Evolutionary conservation across 352 stramenopile species (phyloP).

Genomic region (Achlya hypogyna): DNA sequence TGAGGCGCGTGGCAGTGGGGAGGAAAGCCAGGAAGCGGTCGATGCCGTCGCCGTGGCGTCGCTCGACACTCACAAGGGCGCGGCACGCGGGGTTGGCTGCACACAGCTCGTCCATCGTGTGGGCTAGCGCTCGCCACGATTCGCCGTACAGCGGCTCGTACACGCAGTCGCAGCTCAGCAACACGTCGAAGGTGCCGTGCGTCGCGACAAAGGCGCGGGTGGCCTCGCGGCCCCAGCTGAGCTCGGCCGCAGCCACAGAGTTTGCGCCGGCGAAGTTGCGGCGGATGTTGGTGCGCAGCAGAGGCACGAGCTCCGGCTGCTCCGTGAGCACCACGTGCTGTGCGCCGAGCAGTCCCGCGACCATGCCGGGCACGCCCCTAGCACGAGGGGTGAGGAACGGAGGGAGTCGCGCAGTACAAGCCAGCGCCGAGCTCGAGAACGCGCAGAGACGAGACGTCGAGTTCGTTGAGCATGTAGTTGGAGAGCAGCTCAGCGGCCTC

Average conservation of each 20-base stretch:
- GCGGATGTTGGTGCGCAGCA: conserved; percentile 58
- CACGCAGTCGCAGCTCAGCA: conserved; percentile 93
- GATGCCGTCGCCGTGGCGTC: conserved; percentile 70
- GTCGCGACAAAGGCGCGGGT: conserved; percentile 50
- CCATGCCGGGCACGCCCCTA: conserved; percentile 89
- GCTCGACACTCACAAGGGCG: conserved; percentile 73
- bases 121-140: conserved; percentile 78
- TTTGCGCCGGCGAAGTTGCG: conserved; percentile 41
- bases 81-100: conserved; percentile 36
- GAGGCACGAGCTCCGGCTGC: conserved; percentile 80
- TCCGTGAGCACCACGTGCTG: conserved; percentile 86
- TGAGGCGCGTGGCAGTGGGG: conserved; percentile 33
- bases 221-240: conserved; percentile 78
- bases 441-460: conserved; percentile 31
- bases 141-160: conserved; percentile 92
- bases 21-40: conserved; percentile 71
- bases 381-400: background rate
- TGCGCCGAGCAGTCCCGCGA: conserved; percentile 67
- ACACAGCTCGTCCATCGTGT: conserved; percentile 81
- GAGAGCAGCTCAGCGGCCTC: conserved; percentile 66
- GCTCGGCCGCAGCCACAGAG: conserved; percentile 41
- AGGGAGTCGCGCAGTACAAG: conserved; percentile 35
- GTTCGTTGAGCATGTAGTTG: conserved; percentile 42
- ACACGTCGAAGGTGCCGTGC: conserved; percentile 77
- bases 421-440: conserved; percentile 78